Base-by-base conservation (phyloP, 2,329 filamentous ascomycete genomes). In the Didymella pinodella region DNA sequence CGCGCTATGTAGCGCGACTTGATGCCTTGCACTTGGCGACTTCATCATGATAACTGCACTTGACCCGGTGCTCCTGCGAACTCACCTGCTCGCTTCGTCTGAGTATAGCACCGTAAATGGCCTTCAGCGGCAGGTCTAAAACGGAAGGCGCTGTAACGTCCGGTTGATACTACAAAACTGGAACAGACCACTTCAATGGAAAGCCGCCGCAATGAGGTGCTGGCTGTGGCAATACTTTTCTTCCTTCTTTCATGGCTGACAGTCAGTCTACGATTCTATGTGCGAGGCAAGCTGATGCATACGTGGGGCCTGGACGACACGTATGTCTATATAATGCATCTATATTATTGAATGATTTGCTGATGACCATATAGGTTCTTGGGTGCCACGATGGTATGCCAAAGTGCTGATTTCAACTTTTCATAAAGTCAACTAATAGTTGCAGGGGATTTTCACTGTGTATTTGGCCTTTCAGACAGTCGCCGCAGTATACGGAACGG, bases 381-480 rank as follows among this genome's bases (percentile, higher is more conserved):
- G 77, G 56, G 79, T 29, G 66, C 67, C 4, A 75, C 78, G 11
- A 65, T 77, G 49, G 72, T 74, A 64, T 48, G 67, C 12, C 28
- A 4, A 6, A 31, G 2, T 18, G 41, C 12, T 6, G 2, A 8
- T 2, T 14, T 25, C 2, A 44, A 5, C 3, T 0, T 8, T 25
- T 22, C 10, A 6, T 12, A 0, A 16, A 22, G 18, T 32, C 40
- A 10, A 63, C 52, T 59, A 18, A 64, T 18, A 3, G 6, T 28
- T 14, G 12, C 26, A 76, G 74, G 34, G 73, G 1, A 61, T 78
- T 32, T 81, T 79, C 65, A 80, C 77, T 0, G 61, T 74, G 2
- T 81, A 80, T 40, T 62, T 81, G 1, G 64, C 68, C 10, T 76
- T 74, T 25, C 78, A 81, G 57, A 69, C 79, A 7, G 70, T 71